Conservation (phyloP, 805 yeast genomes). For the Metschnikowia gruessii region DNA sequence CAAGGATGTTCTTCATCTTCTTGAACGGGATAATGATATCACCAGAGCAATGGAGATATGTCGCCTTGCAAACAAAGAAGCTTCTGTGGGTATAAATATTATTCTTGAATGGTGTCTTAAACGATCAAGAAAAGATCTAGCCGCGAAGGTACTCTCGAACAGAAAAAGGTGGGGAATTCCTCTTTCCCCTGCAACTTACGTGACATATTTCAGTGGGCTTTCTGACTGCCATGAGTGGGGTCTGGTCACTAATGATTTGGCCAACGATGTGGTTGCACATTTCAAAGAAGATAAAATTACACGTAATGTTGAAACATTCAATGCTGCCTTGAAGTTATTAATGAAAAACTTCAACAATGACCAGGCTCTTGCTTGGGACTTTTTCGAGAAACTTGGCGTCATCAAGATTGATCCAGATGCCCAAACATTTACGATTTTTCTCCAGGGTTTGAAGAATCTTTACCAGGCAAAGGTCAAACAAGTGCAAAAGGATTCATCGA, state of each 20-base stretch:
- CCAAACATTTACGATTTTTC: slow-evolving; percentile 39
- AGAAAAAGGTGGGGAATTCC: slow-evolving; percentile 62
- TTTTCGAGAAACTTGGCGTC: slow-evolving; percentile 29
- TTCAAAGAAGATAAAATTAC: slow-evolving; percentile 19
- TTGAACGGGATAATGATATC: slow-evolving; percentile 45
- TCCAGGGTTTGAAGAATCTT: slow-evolving; percentile 32
- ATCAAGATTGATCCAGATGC: slow-evolving; percentile 27
- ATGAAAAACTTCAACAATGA: slow-evolving; percentile 33
- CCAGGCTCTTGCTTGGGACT: slow-evolving; percentile 37
- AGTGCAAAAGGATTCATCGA: slow-evolving; percentile 15
- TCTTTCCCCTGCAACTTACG: slow-evolving; percentile 44
- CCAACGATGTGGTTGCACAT: slow-evolving; percentile 22
- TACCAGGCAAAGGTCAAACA: slow-evolving; percentile 17
- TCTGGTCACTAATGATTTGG: slow-evolving; percentile 19
- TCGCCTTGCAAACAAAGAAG: slow-evolving; percentile 46
- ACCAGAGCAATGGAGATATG: slow-evolving; percentile 54
- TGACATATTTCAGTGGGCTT: slow-evolving; percentile 36
- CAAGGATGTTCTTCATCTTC: slow-evolving; percentile 49
- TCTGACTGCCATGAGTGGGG: slow-evolving; percentile 36
- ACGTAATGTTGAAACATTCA: slow-evolving; percentile 31
- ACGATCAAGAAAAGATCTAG: slow-evolving; percentile 43
- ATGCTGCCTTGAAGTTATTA: slow-evolving; percentile 35
- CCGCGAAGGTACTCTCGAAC: slow-evolving; percentile 49
- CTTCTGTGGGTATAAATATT: slow-evolving; percentile 62
- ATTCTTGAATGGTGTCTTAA: slow-evolving; percentile 50